Base-by-base conservation (phyloP, 306 rosid species). In the Pachyrhizus erosus region DNA sequence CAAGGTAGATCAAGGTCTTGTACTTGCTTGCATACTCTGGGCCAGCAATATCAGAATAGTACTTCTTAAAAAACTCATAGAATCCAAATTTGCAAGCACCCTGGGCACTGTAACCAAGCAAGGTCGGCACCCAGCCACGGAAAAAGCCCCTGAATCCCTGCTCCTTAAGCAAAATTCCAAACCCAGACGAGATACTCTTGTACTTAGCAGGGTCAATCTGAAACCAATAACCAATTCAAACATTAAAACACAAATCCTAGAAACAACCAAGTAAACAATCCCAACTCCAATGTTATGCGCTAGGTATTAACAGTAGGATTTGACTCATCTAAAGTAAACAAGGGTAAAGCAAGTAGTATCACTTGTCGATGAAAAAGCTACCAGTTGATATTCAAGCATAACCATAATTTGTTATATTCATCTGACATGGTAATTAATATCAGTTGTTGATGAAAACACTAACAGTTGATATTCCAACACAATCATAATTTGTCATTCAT, bases 11-110 rank as follows among this genome's bases (percentile, higher is more conserved):
- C 90, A 96, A 84, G 48, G 98, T 94, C 93, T 96, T 96, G 97
- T 94, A 93, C 86, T 96, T 96, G 83, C 87, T 58, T n/a, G 99
- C 90, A 90, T 84, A 89, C 94, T 92, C 97, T 0, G 98, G 99
- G 17, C 99, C 99, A 77, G 94, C 97, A 87, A 96, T 84, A 84
- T 96, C 99, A 60, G 98, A 92, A 78, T 92, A 93, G 84, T 91
- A 93, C 89, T 93, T 96, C 92, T 96, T 96, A 78, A 96, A 93
- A 85, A 89, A 96, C 81, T 96, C 99, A 14, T 96, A 96, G 87
- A 93, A 93, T 37, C 99, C 99, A 75, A 86, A 93, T 82, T 96
- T 96, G 94, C 97, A 93, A 75, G 98, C 99, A 87, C 99, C 98
- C 89, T 96, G 99, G 46, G 95, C 98, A 89, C 99, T 92, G 89